phyloP scores from a whole-genome alignment of 306 rosid genomes.

The Vigna hirtella region DNA sequence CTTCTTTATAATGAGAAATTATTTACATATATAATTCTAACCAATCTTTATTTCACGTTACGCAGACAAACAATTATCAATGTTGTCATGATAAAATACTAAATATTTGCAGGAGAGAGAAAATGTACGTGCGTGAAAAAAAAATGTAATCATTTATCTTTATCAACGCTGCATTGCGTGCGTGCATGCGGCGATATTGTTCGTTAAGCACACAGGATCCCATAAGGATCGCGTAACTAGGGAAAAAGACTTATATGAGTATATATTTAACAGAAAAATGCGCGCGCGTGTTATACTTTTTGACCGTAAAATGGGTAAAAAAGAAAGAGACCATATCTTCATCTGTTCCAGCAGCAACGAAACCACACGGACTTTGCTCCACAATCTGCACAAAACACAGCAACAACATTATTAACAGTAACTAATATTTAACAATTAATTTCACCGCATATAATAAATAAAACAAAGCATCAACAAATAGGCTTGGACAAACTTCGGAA shows the following conservation, averaged over 20 bases:
- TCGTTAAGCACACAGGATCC: conserved; percentile 38
- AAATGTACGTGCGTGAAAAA: background rate
- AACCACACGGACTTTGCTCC: conserved; percentile 50
- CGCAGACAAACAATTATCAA: background rate
- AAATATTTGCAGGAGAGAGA: background rate
- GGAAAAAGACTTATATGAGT: background rate
- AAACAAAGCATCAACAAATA: background rate
- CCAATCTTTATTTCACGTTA: background rate
- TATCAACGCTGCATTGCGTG: conserved; percentile 27
- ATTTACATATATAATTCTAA: too few species aligned
- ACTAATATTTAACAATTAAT: background rate
- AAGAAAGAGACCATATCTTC: conserved; percentile 50
- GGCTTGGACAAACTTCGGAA: background rate
- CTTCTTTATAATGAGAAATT: background rate
- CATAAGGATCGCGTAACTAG: conserved; percentile 26
- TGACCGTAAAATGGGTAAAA: conserved; percentile 19
- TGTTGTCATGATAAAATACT: background rate
- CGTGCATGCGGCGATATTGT: conserved; percentile 29
- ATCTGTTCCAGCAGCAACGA: conserved; percentile 31
- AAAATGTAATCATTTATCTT: conserved; percentile 26
- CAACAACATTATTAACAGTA: background rate
- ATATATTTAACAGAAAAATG: background rate
- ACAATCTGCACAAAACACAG: conserved; percentile 36
- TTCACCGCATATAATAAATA: background rate
- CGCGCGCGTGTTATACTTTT: conserved; percentile 30